Evolutionary conservation across 2,329 filamentous ascomycete species (phyloP), one percentile per base, ranked within the genome.

Genomic region (Chrysosporium keratinophilum): DNA sequence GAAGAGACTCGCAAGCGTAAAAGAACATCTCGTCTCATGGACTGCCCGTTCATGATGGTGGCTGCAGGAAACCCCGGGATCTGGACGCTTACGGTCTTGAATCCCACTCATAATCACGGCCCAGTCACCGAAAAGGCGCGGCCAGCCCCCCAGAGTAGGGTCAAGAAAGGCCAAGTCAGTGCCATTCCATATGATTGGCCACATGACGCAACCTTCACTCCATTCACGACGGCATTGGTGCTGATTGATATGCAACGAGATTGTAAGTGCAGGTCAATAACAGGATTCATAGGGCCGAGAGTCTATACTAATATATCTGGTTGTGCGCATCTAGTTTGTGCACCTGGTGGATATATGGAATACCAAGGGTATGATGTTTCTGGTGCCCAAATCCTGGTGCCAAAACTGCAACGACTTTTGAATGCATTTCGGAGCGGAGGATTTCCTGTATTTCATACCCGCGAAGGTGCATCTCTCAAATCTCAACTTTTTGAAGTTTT

Each of bases 211-310:
- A 68, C 68, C 6, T 66, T 75, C 41, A 69, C 68, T 3, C 69
- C 71, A 20, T 71, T 69, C 55, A 74, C 70, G 4, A 74, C 72
- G 23, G 73, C 72, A 0, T 61, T 75, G 41, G 69, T 75, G 20
- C 64, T 75, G 10, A 71, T 75, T 54, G 73, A 75, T 58, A 75
- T 75, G 73, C 73, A 75, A 57, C 69, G 71, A 50, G 73, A 75
- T 59, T 74, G 72, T 74, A 60, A 53, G 70, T 63, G 34, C n/a
- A 55, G 10, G 15, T 49, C 37, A 42, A 23, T n/a, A 19, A 28
- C 6, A 28, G n/a, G n/a, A 15, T 23, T 9, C 12, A 28, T 17
- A 17, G 31, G 14, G 5, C 7, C 19, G 12, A 20, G 43, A 40
- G 15, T 19, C 11, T 34, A 19, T 15, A 33, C 37, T 40, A 19